These are phyloP conservation scores for Hyaloscypha finlandica DNA, from an alignment of 495 filamentous ascomycete species.

Conservation along the genomic window DNA sequence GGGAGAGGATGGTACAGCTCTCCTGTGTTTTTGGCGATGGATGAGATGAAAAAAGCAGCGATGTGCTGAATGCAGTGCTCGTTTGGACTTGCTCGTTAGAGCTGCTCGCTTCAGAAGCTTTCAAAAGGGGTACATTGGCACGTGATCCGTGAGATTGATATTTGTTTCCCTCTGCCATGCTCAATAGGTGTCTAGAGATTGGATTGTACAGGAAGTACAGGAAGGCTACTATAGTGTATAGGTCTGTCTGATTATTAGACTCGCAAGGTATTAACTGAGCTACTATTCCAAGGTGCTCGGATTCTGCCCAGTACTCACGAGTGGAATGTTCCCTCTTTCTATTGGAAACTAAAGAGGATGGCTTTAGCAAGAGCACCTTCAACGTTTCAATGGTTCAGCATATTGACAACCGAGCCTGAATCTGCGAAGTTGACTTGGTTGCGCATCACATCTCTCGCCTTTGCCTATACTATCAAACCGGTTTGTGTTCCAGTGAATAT, in stretches of 20 bases:
- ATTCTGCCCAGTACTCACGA: not conserved
- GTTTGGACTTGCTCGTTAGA: not conserved
- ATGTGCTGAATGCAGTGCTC: not conserved
- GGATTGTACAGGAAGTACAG: not conserved
- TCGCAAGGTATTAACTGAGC: too few relatives aligned
- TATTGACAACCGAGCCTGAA: too few relatives aligned
- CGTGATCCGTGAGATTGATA: not conserved
- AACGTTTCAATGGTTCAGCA: too few relatives aligned
- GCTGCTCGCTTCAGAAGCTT: not conserved
- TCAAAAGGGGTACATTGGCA: not conserved
- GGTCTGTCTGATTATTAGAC: too few relatives aligned
- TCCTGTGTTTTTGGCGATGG: not conserved
- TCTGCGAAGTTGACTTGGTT: too few relatives aligned
- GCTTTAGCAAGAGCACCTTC: too few relatives aligned
- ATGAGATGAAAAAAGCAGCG: not conserved
- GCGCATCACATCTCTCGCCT: too few relatives aligned
- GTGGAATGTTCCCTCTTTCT: not conserved
- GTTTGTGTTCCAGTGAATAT: too few relatives aligned
- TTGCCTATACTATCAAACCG: too few relatives aligned
- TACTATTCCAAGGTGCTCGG: not conserved
- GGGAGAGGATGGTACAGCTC: not conserved
- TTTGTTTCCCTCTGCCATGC: not conserved
- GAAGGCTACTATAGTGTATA: not conserved
- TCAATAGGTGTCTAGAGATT: not conserved
- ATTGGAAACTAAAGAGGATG: too few relatives aligned